Base-by-base conservation (phyloP, 2,329 filamentous ascomycete species). In the Leptographium lundbergii region DNA sequence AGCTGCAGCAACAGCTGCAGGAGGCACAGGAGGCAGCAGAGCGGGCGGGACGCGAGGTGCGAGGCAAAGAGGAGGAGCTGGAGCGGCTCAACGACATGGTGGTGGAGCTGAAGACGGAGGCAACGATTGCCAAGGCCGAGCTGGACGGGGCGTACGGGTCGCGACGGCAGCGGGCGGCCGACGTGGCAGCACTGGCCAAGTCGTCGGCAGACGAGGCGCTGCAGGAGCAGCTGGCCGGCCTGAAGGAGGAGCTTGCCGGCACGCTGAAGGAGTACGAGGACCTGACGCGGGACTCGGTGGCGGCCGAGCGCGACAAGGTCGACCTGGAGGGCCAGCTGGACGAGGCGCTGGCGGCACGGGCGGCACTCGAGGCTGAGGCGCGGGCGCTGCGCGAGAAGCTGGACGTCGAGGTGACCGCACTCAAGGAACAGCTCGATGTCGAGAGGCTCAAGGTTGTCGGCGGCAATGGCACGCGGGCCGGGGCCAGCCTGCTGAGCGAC, bases 131-230 rank as follows among this genome's bases (percentile, higher is more conserved):
- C 56, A 78, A 80, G 66, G 81, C 81, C 22, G 81, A 85, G 69
- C 75, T 85, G 34, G 81, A 85, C 63, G 80, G 80, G 59, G 81
- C 81, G 29, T 83, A 84, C 67, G 81, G 81, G 60, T 77, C 78
- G 60, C 77, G 81, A 61, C 76, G 79, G 60, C 76, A 84, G 70
- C 79, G 81, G 25, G 81, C 81, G 24, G 77, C 78, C 14, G 80
- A 83, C 63, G 77, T 78, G 24, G 81, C 81, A 1, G 78, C 78
- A 53, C 71, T 74, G 54, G 68, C 78, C 64, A 79, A 81, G 69
- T 75, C 70, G 59, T 73, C 72, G n/a, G 75, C 80, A 66, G 70
- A 75, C 51, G 64, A 70, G 58, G 74, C 75, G 64, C 72, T 81
- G 50, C 70, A 75, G 63, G 67, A 69, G 25, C 75, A 81, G 64